These are phyloP conservation scores for Cladosporium sp. DNA, from an alignment of 2,329 filamentous ascomycete species.

Conservation along the genomic window DNA sequence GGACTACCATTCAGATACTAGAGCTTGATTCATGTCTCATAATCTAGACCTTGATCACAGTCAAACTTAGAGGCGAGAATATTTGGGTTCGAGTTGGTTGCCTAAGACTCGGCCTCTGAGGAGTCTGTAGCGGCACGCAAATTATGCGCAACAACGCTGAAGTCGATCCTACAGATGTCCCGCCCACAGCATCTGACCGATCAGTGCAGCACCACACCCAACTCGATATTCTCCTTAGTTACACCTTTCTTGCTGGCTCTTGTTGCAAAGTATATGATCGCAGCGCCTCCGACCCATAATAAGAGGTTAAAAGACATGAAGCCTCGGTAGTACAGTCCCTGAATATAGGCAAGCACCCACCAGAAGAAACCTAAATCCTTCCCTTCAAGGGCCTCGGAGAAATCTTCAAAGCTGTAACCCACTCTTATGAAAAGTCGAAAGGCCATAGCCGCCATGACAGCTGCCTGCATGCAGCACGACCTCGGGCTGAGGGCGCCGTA, in stretches of 20 bases:
- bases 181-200: background rate
- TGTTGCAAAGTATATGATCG: background rate
- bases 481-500: background rate
- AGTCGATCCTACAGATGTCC: background rate
- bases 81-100: too few relatives aligned
- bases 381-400: background rate
- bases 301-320: background rate
- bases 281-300: background rate
- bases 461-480: constrained; percentile 1
- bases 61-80: too few relatives aligned
- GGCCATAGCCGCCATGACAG: background rate
- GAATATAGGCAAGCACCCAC: background rate
- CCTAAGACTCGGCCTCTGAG: too few relatives aligned
- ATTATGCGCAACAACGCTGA: too few relatives aligned
- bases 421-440: background rate
- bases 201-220: background rate
- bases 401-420: background rate
- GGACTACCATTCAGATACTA: too few relatives aligned
- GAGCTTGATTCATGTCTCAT: too few relatives aligned
- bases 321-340: background rate
- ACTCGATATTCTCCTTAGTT: background rate
- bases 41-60: too few relatives aligned
- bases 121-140: too few relatives aligned
- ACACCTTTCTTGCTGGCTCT: background rate
- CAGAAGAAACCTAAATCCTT: background rate